Conservation (phyloP, 2,329 filamentous ascomycete genomes). For the Fusarium incarnatum region DNA sequence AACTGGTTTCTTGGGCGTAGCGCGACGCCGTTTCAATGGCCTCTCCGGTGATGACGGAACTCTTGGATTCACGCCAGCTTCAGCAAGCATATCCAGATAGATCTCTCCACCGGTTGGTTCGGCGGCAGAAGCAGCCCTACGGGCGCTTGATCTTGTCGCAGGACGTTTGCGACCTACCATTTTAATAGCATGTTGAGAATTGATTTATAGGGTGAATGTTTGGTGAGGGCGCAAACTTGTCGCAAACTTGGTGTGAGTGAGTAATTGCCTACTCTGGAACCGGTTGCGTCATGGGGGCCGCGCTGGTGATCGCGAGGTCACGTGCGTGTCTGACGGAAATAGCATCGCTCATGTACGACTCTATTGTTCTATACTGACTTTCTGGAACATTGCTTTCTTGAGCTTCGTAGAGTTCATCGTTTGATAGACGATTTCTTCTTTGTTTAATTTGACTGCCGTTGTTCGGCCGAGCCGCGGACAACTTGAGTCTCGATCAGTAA, state of each 20-base stretch:
- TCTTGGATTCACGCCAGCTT: conserved; percentile 56
- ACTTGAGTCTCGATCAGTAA: conserved; percentile 8
- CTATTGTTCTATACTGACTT: neutral
- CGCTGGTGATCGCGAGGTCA: conserved; percentile 33
- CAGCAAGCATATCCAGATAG: conserved; percentile 62
- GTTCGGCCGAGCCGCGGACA: neutral
- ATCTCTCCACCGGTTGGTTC: conserved; percentile 52
- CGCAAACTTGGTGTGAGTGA: conserved; percentile 32
- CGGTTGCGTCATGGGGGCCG: conserved; percentile 46
- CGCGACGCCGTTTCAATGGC: conserved; percentile 55
- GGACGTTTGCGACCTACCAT: conserved; percentile 51
- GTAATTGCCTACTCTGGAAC: conserved; percentile 19
- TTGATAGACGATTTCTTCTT: neutral
- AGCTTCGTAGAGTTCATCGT: neutral
- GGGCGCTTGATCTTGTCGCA: conserved; percentile 41
- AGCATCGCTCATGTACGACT: neutral
- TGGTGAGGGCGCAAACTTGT: conserved; percentile 11
- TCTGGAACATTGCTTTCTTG: neutral
- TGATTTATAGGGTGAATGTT: neutral
- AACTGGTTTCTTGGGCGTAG: conserved; percentile 29
- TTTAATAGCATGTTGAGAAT: conserved; percentile 13
- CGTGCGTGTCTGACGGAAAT: conserved; percentile 6
- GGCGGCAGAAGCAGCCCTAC: conserved; percentile 23
- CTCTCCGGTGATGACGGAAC: conserved; percentile 50
- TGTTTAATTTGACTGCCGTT: no score